Conservation (phyloP, 331 rosid species). For the Quercus lobata region DNA sequence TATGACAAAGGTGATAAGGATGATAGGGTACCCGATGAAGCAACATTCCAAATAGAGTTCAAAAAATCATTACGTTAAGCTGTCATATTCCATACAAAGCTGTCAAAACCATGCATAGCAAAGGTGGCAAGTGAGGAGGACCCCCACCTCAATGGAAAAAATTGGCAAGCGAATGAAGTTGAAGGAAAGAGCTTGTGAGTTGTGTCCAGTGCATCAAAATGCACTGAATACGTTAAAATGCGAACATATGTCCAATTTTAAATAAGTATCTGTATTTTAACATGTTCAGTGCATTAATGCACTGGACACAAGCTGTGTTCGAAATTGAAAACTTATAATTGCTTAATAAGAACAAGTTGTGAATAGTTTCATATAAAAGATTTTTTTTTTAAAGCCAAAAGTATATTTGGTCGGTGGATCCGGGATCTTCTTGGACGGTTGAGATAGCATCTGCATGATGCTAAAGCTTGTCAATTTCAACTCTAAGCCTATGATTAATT, state of each 20-base stretch:
- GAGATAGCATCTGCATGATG: constrained; percentile 23
- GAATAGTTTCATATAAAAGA: neutral
- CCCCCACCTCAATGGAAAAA: too few species aligned
- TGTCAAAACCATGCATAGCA: neutral
- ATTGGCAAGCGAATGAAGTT: too few species aligned
- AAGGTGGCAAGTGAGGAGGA: neutral
- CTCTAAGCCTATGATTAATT: neutral
- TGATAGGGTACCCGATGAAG: too few species aligned
- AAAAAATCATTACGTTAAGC: neutral
- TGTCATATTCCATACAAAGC: neutral
- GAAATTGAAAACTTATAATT: too few species aligned
- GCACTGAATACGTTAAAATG: too few species aligned
- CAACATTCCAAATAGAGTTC: too few species aligned
- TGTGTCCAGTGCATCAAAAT: too few species aligned
- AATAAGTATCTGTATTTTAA: too few species aligned
- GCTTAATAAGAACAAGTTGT: neutral
- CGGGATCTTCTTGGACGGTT: constrained; percentile 53
- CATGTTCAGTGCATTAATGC: too few species aligned
- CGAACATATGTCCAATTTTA: neutral
- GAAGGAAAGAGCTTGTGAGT: too few species aligned
- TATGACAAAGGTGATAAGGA: too few species aligned
- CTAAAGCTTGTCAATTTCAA: neutral
- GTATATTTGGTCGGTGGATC: constrained; percentile 44
- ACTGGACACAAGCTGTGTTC: too few species aligned
- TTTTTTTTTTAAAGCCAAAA: constrained; percentile 1